These are phyloP conservation scores for Scedosporium minutisporum DNA, from an alignment of 2,329 filamentous ascomycete species.

Conservation along the genomic window DNA sequence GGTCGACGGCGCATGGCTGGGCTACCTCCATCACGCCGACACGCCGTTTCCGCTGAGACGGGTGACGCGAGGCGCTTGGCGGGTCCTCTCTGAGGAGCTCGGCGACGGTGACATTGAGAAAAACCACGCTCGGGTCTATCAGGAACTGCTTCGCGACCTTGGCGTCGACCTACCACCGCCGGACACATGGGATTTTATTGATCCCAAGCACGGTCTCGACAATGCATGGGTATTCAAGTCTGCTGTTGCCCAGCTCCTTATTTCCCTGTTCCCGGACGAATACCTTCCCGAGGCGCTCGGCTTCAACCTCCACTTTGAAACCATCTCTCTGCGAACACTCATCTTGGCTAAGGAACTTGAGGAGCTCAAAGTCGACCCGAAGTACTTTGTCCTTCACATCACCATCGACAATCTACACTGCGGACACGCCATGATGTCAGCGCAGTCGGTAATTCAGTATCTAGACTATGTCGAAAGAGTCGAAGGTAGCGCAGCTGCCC, in stretches of 20 bases:
- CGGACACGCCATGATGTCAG: slow-evolving; percentile 38
- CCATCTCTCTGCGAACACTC: slow-evolving; percentile 22
- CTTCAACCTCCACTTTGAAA: slow-evolving; percentile 40
- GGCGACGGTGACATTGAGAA: background rate
- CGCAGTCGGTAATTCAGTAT: slow-evolving; percentile 26
- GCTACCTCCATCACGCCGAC: background rate
- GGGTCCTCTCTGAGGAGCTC: background rate
- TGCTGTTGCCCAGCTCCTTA: slow-evolving; percentile 30
- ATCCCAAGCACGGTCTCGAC: background rate
- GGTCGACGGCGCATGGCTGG: background rate
- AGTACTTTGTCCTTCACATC: slow-evolving; percentile 41
- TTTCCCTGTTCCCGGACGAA: slow-evolving; percentile 37
- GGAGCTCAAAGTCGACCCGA: slow-evolving; percentile 30
- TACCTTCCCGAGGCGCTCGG: slow-evolving; percentile 41
- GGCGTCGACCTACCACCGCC: background rate
- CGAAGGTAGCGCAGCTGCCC: slow-evolving; percentile 10
- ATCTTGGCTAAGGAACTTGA: slow-evolving; percentile 24
- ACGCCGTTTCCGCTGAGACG: background rate
- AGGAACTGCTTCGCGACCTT: background rate
- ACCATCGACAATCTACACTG: slow-evolving; percentile 39
- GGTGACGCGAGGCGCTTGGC: background rate
- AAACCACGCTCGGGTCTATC: background rate
- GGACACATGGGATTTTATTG: background rate
- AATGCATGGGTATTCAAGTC: slow-evolving; percentile 12
- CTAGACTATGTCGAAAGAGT: slow-evolving; percentile 14